Conservation (phyloP, 1,139 yeast genomes). For the Petasospora fabianii region DNA sequence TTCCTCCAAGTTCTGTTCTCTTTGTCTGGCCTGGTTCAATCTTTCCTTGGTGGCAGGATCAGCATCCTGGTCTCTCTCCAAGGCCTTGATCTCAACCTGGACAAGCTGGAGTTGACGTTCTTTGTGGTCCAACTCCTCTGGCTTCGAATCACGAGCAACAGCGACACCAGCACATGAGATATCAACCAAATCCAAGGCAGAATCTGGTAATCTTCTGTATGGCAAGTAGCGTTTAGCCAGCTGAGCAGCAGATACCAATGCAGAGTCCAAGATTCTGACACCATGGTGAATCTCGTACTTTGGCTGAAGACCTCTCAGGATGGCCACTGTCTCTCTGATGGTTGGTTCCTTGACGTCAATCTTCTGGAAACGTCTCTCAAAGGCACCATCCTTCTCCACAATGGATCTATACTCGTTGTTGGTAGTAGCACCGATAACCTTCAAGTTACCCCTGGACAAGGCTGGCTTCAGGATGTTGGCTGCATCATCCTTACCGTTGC, state of each 20-base stretch:
- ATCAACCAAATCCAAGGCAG: conserved; percentile 95
- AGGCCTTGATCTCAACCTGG: conserved; percentile 94
- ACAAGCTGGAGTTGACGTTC: conserved; percentile 89
- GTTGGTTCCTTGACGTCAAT: conserved; percentile 95
- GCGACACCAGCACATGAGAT: conserved; percentile 98
- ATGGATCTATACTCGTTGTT: conserved; percentile 89
- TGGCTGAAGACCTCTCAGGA: conserved; percentile 92
- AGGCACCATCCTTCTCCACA: conserved; percentile 96
- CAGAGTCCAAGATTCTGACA: conserved; percentile 92
- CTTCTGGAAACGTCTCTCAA: conserved; percentile 97
- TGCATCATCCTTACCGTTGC: conserved; percentile 92
- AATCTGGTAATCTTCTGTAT: conserved; percentile 93
- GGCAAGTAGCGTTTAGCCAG: conserved; percentile 93
- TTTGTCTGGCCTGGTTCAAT: conserved; percentile 69
- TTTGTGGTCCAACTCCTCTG: conserved; percentile 89
- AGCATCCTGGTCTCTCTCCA: conserved; percentile 92
- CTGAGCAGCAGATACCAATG: conserved; percentile 92
- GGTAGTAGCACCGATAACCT: conserved; percentile 98
- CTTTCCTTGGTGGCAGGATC: conserved; percentile 87
- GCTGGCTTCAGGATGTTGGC: conserved; percentile 96
- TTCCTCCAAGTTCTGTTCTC: conserved; percentile 81
- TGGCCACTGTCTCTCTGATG: conserved; percentile 88
- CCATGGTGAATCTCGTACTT: conserved; percentile 98
- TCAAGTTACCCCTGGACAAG: conserved; percentile 92
- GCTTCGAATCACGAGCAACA: conserved; percentile 96